These are phyloP conservation scores for Clarireedia sp. DNA, from an alignment of 2,329 filamentous ascomycete species.

Conservation along the genomic window DNA sequence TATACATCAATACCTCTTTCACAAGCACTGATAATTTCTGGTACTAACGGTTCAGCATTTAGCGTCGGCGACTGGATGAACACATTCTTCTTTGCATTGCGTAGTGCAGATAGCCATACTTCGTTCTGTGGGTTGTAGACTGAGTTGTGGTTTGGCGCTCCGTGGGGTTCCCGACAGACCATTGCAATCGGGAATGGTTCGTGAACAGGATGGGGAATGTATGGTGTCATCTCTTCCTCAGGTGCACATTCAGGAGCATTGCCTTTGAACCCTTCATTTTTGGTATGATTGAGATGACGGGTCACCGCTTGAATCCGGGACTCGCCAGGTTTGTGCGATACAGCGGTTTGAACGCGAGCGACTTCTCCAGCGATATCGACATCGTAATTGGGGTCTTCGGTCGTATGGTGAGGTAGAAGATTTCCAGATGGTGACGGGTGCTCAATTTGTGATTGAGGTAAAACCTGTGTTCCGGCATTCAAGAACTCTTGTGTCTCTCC, in stretches of 20 bases:
- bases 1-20: constrained; percentile 59
- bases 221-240: constrained; percentile 56
- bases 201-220: constrained; percentile 46
- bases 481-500: constrained; percentile 20
- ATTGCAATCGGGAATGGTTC: constrained; percentile 61
- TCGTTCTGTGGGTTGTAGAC: constrained; percentile 66
- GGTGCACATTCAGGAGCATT: constrained; percentile 46
- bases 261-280: constrained; percentile 41
- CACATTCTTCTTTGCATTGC: constrained; percentile 54
- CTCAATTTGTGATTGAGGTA: constrained; percentile 18
- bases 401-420: constrained; percentile 46
- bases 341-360: constrained; percentile 48
- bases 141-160: constrained; percentile 51
- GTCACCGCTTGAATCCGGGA: constrained; percentile 51
- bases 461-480: constrained; percentile 19
- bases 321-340: constrained; percentile 44
- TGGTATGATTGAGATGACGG: constrained; percentile 57
- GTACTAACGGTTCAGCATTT: constrained; percentile 61
- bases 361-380: constrained; percentile 52
- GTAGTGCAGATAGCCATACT: constrained; percentile 62
- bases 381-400: constrained; percentile 58
- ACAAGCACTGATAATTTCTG: constrained; percentile 56
- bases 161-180: constrained; percentile 61
- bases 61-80: constrained; percentile 75
- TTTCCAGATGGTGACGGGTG: constrained; percentile 14